phyloP scores from a whole-genome alignment of 208 protist species.

The Acanthamoeba culbertsoni region DNA sequence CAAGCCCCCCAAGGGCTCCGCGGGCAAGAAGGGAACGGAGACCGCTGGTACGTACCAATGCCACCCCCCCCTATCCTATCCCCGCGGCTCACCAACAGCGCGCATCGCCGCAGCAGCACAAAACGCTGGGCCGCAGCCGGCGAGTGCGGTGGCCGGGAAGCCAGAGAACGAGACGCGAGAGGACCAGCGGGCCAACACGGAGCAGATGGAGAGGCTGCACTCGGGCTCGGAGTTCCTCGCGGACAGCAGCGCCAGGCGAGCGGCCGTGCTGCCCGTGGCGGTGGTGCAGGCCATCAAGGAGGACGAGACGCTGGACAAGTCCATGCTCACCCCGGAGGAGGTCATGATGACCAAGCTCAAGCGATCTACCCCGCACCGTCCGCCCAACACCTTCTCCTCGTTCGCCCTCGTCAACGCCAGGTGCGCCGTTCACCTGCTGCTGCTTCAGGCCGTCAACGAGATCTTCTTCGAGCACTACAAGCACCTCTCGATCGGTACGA shows the following conservation, averaged over 20 bases:
- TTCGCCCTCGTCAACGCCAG: conserved; percentile 6
- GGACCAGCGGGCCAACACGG: not conserved
- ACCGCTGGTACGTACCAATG: not conserved
- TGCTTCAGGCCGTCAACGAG: not conserved
- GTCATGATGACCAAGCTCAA: not conserved
- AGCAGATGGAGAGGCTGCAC: not conserved
- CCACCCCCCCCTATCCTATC: too few species aligned
- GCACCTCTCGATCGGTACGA: not conserved
- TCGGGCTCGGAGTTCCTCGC: not conserved
- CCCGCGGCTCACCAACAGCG: not conserved
- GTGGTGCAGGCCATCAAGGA: not conserved
- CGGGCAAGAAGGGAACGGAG: not conserved
- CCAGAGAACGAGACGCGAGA: not conserved
- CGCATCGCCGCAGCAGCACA: not conserved
- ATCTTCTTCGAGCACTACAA: conserved; percentile 35
- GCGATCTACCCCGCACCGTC: not conserved
- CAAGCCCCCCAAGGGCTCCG: not conserved
- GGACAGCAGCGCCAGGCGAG: not conserved
- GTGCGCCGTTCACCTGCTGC: not conserved
- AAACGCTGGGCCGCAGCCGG: not conserved
- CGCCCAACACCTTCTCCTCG: conserved; percentile 5
- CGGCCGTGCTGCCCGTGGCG: not conserved
- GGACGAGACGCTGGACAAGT: not conserved
- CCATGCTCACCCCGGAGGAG: not conserved
- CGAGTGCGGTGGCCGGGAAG: not conserved